Conservation (phyloP, 2,329 filamentous ascomycete species). For the Phialophora macrospora region DNA sequence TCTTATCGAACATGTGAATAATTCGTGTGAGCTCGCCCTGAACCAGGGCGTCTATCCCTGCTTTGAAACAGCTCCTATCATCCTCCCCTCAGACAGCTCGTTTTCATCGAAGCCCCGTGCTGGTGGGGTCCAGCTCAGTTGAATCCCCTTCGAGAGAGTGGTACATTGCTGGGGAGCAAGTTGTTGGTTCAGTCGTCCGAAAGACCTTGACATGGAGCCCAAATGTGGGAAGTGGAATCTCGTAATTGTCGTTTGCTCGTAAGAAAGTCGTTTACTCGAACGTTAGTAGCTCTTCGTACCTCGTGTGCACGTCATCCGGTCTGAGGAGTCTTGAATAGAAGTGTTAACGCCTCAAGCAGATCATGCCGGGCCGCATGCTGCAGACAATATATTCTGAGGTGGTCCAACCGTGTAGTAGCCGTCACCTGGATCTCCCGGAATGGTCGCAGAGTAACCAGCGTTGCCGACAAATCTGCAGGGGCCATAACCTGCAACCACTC, state of each 20-base stretch:
- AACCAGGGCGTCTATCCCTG: neutral
- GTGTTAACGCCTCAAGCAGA: neutral
- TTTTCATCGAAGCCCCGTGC: neutral
- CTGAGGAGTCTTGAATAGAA: neutral
- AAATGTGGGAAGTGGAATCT: neutral
- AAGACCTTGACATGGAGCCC: neutral
- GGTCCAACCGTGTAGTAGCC: conserved; percentile 38
- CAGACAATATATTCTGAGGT: conserved; percentile 37
- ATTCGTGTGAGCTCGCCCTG: neutral
- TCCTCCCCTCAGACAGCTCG: neutral
- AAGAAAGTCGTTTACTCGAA: neutral
- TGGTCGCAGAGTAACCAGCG: conserved; percentile 32
- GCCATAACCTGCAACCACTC: conserved; percentile 43
- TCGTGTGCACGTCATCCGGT: conserved; percentile 1
- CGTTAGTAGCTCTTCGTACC: neutral
- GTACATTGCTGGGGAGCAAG: neutral
- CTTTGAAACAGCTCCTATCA: neutral
- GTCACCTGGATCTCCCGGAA: conserved; percentile 31
- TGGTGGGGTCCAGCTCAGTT: neutral
- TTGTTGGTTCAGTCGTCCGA: neutral
- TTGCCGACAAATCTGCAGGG: conserved; percentile 44
- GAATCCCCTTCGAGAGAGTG: neutral
- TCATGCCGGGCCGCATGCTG: conserved; percentile 28
- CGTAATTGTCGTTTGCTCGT: neutral
- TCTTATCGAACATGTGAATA: neutral